Base-by-base conservation (phyloP, 1,284 basidiomycete genomes). In the Athelia psychrophila region DNA sequence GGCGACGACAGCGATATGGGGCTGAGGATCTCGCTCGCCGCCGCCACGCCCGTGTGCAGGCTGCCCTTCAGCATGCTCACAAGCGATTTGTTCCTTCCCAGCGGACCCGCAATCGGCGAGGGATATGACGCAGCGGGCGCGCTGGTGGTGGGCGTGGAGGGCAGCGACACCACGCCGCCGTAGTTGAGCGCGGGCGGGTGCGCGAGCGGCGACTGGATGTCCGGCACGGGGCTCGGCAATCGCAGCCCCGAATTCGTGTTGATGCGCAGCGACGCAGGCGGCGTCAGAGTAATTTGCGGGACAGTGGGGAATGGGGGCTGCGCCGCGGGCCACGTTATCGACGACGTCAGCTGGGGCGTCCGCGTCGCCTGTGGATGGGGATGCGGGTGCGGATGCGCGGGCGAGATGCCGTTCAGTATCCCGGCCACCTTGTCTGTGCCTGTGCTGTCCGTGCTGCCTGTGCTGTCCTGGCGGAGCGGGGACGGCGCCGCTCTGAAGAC, bases 1-100 rank as follows among this genome's bases (percentile, higher is more conserved):
- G 72, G 76, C 3, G 77, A 71, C 3, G 69, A 62, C 4, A 80
- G 57, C 45, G 68, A 59, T 3, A 81, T 60, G 9, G 79, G 79
- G 47, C 80, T 82, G 22, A 82, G 58, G 38, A 77, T 70, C 52
- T 74, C 79, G n/a, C 66, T 65, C 24, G 56, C 56, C 47, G 36
- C 61, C 19, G 64, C 57, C 13, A 62, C 53, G 8, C 67, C 60
- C 0, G 71, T 71, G 40, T 69, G 68, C 48, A 74, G 42, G 36
- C 62, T 70, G 50, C 62, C 69, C 54, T 69, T 66, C n/a, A 73
- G 56, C 38, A 68, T 65, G 10, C 59, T 65, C 1, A 71, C 51
- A 1, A 64, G 40, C 22, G 61, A 42, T 42, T 42, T 42, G 38
- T 9, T 42, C 38, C n/a, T n/a, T n/a, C 6, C 20, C 6, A n/a